Conservation (phyloP, 495 filamentous ascomycete species). For the Delitschia confertaspora region DNA sequence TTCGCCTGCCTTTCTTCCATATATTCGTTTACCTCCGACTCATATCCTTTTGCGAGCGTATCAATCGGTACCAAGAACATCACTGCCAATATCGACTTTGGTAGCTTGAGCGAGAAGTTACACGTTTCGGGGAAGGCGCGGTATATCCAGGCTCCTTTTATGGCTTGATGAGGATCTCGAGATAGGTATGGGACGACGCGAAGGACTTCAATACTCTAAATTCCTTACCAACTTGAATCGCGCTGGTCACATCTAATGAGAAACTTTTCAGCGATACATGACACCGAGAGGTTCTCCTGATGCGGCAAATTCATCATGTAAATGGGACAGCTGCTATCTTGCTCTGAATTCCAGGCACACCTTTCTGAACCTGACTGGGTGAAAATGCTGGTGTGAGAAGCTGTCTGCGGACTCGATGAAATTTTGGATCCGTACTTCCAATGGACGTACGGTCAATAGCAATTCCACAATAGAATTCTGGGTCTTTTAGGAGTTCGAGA, state of each 20-base stretch:
- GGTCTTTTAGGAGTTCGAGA: constrained; percentile 6
- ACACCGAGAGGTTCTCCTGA: no score
- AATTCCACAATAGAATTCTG: constrained; percentile 1
- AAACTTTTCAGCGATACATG: not conserved
- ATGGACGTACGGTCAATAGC: constrained; percentile 2
- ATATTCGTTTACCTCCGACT: not conserved
- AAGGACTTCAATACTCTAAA: no score
- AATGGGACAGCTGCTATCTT: not conserved
- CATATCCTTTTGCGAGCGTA: not conserved
- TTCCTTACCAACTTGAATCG: not conserved
- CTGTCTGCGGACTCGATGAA: constrained; percentile 3
- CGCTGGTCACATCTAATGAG: not conserved
- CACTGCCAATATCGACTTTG: not conserved
- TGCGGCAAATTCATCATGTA: not conserved
- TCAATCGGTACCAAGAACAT: not conserved
- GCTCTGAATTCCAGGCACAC: constrained; percentile 1
- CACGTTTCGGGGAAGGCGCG: not conserved
- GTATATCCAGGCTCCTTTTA: not conserved
- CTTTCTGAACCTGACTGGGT: not conserved
- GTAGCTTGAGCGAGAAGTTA: not conserved
- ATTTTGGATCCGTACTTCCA: constrained; percentile 1
- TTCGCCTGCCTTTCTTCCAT: not conserved
- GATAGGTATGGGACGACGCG: not conserved
- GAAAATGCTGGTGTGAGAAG: constrained; percentile 5
- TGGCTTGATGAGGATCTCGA: not conserved